Conservation (phyloP, 2,329 filamentous ascomycete genomes). For the Colletotrichum tamarilloi region DNA sequence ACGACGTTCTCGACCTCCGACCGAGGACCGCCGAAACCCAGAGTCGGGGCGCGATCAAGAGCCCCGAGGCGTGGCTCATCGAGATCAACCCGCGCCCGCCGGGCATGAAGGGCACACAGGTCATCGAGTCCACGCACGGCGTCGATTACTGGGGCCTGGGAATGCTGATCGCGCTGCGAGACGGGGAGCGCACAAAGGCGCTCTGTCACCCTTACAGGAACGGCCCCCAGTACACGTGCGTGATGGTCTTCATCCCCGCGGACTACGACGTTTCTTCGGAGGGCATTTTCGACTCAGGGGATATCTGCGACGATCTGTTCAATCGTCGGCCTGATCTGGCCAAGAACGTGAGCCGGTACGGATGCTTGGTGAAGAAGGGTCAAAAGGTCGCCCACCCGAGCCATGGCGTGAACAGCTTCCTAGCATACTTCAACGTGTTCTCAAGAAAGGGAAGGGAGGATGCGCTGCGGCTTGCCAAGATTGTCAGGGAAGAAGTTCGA, state of each 20-base stretch:
- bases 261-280: background rate
- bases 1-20: slow-evolving; percentile 37
- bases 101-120: slow-evolving; percentile 39
- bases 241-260: background rate
- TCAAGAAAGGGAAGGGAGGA: background rate
- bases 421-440: background rate
- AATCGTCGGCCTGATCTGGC: background rate
- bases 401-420: background rate
- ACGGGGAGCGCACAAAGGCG: background rate
- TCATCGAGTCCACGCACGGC: slow-evolving; percentile 40
- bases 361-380: background rate
- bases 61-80: slow-evolving; percentile 38
- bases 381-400: background rate
- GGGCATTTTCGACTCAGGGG: background rate
- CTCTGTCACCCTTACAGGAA: background rate
- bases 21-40: slow-evolving; percentile 1
- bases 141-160: slow-evolving; percentile 44
- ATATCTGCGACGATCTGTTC: background rate
- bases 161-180: slow-evolving; percentile 37
- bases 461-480: background rate
- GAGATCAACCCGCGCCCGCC: slow-evolving; percentile 45
- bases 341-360: background rate
- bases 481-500: background rate
- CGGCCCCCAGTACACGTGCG: background rate
- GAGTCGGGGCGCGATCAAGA: background rate